Base-by-base conservation (phyloP, 2,329 filamentous ascomycete genomes). In the Talaromyces sp. region DNA sequence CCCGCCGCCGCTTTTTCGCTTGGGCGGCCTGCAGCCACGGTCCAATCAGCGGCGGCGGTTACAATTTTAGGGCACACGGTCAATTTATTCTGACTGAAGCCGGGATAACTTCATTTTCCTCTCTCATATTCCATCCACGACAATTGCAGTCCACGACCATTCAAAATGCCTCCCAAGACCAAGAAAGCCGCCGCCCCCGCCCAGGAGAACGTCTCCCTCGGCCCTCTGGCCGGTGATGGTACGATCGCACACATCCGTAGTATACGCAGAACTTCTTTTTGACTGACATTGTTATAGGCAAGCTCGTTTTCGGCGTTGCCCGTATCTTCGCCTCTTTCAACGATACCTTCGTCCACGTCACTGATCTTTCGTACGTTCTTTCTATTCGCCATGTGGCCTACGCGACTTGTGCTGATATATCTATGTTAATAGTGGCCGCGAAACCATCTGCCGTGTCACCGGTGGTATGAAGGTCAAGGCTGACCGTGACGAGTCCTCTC, bases 381-480 rank as follows among this genome's bases (percentile, higher is more conserved):
- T 52, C 3, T 19, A 17, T 11, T 27, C 48, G 9, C 8, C 3
- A 8, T 31, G 5, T n/a, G 6, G 2, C 5, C n/a, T n/a, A n/a
- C 5, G 35, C 17, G 35, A 6, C 14, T 8, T n/a, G 35, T 29
- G 24, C 48, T 26, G 12, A 82, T 85, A 88, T 82, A 88, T 82
- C 82, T 82, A n/a, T 86, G 83, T 85, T 86, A 85, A 79, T 84
- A 95, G 91, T 83, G 94, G 94, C 84, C 94, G 94, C 83, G 94
- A 99, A 90, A 99, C 95, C 83, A 97, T 99, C 85, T 91, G 88
- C 88, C 92, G 94, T 91, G 93, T 99, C 72, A 99, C 95, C 75
- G 94, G 95, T 85, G 95, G 95, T 79, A 99, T 99, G 94, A 99
- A 99, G 88, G 94, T 99, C 88, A 99, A 99, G 90, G 92, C 92